Percentiles rank a stretch among this genome's conserved stretches.
Evolutionary conservation across 2,329 filamentous ascomycete species (phyloP).

Genomic region (Fusarium sp.): DNA sequence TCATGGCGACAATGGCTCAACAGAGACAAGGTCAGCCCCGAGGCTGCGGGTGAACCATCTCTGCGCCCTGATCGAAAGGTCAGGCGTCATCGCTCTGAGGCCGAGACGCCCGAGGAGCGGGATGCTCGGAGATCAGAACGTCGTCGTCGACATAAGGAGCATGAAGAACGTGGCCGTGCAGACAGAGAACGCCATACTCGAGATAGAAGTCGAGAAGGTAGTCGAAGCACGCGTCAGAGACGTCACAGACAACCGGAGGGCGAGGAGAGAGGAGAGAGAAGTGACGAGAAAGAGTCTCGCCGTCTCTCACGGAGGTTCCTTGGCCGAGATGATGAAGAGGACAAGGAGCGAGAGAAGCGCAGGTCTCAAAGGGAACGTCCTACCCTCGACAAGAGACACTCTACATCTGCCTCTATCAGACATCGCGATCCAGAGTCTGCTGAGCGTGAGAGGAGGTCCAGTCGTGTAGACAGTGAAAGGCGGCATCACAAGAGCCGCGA

Average conservation of each 20-base stretch:
- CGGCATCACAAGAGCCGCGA: constrained; percentile 13
- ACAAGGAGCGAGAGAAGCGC: constrained; percentile 8
- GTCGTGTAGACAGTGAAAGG: neutral
- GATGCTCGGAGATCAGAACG: constrained; percentile 23
- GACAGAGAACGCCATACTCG: constrained; percentile 17
- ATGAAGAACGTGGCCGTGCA: constrained; percentile 8
- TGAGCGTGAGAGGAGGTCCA: neutral
- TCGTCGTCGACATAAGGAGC: constrained; percentile 18
- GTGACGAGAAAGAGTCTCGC: constrained; percentile 19
- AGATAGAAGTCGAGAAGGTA: constrained; percentile 14
- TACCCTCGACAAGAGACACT: constrained; percentile 17
- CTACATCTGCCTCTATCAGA: constrained; percentile 13
- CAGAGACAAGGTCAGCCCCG: constrained; percentile 14
- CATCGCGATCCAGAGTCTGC: constrained; percentile 3
- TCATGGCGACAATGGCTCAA: constrained; percentile 26
- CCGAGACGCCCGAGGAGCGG: constrained; percentile 12
- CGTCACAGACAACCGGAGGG: constrained; percentile 19
- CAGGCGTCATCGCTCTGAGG: constrained; percentile 7
- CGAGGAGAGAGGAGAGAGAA: neutral
- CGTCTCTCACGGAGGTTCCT: constrained; percentile 9
- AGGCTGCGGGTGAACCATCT: constrained; percentile 9
- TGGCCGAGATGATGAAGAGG: constrained; percentile 7
- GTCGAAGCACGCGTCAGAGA: constrained; percentile 11
- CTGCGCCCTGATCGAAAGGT: constrained; percentile 14
- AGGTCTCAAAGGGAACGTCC: constrained; percentile 13